Conservation (phyloP, 768 basidiomycete species). For the Boletus sensibilis region DNA sequence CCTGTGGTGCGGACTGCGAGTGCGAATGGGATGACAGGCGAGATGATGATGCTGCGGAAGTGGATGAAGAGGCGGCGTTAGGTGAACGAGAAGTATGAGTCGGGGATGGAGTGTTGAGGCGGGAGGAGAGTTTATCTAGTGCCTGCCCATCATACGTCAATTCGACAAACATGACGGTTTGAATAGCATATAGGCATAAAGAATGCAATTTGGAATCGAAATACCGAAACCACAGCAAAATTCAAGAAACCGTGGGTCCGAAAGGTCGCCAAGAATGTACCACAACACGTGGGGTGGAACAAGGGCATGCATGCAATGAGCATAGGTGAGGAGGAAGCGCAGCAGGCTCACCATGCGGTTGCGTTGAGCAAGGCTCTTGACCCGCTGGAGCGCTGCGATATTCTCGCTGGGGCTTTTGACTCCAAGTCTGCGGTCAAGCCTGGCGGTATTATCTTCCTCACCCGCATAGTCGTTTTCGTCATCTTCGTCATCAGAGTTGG, state of each 20-base stretch:
- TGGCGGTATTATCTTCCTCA: constrained; percentile 65
- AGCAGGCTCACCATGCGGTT: constrained; percentile 63
- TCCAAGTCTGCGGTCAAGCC: constrained; percentile 40
- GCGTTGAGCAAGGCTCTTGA: constrained; percentile 66
- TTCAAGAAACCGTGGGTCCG: constrained; percentile 1
- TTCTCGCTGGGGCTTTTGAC: constrained; percentile 50
- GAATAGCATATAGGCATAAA: constrained; percentile 22
- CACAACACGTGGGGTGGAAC: constrained; percentile 32
- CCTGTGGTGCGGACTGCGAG: constrained; percentile 24
- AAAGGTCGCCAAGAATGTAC: constrained; percentile 22
- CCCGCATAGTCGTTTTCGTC: constrained; percentile 49
- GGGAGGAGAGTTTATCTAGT: constrained; percentile 65
- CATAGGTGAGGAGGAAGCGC: constrained; percentile 19
- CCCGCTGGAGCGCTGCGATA: constrained; percentile 59
- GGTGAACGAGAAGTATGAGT: constrained; percentile 40
- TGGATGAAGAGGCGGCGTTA: constrained; percentile 32
- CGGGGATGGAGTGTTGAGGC: constrained; percentile 58
- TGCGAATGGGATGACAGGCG: constrained; percentile 37
- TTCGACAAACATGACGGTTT: background rate
- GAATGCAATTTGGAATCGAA: constrained; percentile 3
- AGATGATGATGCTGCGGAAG: constrained; percentile 37
- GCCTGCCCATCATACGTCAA: constrained; percentile 40
- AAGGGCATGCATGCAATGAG: constrained; percentile 30
- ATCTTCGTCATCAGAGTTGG: constrained; percentile 45
- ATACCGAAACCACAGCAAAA: constrained; percentile 5